Base-by-base conservation (phyloP, 2,329 filamentous ascomycete species). In the Chaetomium sp. region DNA sequence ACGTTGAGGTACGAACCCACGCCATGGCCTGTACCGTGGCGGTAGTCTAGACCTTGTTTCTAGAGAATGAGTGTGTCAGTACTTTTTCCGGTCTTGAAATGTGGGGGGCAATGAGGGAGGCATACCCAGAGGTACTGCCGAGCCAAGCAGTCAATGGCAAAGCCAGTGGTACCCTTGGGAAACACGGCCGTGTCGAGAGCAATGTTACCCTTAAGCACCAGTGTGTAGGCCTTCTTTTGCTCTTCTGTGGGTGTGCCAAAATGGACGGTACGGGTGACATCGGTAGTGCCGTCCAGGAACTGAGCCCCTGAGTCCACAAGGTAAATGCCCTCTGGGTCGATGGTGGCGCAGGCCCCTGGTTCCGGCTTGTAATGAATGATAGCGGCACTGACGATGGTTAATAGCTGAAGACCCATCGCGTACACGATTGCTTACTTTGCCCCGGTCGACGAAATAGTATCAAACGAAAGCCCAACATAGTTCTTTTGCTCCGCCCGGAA, bases 221-320 rank as follows among this genome's bases (percentile, higher is more conserved):
- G 77, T 0, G 94, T 99, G 70, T 96, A 96, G 0, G 92, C 86
- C 68, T 90, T 89, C 66, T 82, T 88, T 72, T 99, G 91, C 67
- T 88, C 87, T 4, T 85, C 82, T 0, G 87, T 89, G 0, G 94
- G 94, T 33, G 84, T 80, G 47, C 90, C 89, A 68, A 97, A 97
- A 67, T 99, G 94, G 41, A 96, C 76, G 0, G 94, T 99, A 43
- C 94, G 81, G 5, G 94, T 99, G 0, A 90, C 95, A 67, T 99
- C 94, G 0, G 94, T 99, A 0, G 94, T 99, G 54, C 94, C 94
- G 69, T 99, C 94, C 2, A 88, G 78, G 66, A 92, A 99, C 70
- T 99, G 94, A n/a, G 89, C 94, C 27, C 94, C 94, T 27, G 94
- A 97, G 71, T 99, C 94, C 69, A 94, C 99, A 2, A 99, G 82